phyloP scores from a whole-genome alignment of 1,139 yeast genomes.

The Kurtzmaniella quercitrusa region DNA sequence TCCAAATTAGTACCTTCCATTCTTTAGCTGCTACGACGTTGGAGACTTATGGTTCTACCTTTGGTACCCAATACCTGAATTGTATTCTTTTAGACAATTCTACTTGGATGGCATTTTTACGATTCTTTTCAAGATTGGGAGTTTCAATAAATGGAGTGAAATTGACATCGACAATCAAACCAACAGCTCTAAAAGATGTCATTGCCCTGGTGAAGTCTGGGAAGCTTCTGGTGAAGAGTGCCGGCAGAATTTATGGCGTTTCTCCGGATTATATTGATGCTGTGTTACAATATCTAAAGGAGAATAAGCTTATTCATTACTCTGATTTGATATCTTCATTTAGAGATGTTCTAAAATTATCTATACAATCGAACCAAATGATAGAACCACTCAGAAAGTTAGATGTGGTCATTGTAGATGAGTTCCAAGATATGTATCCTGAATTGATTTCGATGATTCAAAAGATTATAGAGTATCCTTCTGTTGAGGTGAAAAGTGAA shows the following conservation, averaged over 20 bases:
- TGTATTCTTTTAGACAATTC: conserved; percentile 46
- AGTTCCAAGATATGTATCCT: conserved; percentile 67
- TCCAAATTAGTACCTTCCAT: conserved; percentile 59
- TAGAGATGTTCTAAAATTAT: conserved; percentile 18
- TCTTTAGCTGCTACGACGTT: conserved; percentile 51
- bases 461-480: conserved; percentile 30
- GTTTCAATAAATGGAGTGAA: conserved; percentile 19
- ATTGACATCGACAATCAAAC: conserved; percentile 21
- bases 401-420: conserved; percentile 58
- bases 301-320: conserved; percentile 34
- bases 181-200: conserved; percentile 28
- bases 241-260: conserved; percentile 20
- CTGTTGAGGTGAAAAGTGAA: no score
- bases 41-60: conserved; percentile 29
- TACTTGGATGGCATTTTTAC: conserved; percentile 45
- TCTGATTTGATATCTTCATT: conserved; percentile 34
- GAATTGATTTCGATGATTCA: conserved; percentile 45
- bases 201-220: conserved; percentile 30
- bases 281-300: conserved; percentile 18
- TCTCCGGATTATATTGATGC: conserved; percentile 18
- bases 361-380: conserved; percentile 9
- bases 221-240: conserved; percentile 19
- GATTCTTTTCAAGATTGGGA: conserved; percentile 25
- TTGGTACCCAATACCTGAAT: conserved; percentile 18
- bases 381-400: conserved; percentile 23